Percentiles rank a stretch among this genome's conserved stretches.
These are phyloP conservation scores for Scortechinia acanthostroma DNA, from an alignment of 2,329 filamentous ascomycete genomes.

Conservation along the genomic window DNA sequence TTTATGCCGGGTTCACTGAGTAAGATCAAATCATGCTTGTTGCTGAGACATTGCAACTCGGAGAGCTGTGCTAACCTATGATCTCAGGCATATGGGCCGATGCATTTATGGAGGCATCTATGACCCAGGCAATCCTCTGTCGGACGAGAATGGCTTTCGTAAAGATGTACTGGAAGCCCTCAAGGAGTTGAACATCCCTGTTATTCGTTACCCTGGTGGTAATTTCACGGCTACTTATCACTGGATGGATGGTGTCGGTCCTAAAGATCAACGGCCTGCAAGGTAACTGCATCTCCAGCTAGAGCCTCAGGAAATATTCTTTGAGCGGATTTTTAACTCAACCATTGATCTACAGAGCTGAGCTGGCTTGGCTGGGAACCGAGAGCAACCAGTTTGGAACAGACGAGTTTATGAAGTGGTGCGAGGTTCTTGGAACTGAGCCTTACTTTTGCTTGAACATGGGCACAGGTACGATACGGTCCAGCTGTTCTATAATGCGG, in stretches of 20 bases:
- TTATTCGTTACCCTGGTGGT: conserved; percentile 74
- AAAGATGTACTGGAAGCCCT: conserved; percentile 72
- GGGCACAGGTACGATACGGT: conserved; percentile 67
- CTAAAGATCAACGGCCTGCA: conserved; percentile 57
- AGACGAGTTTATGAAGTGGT: conserved; percentile 82
- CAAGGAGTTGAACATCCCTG: conserved; percentile 67
- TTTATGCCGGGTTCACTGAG: conserved; percentile 82
- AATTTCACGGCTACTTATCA: conserved; percentile 83
- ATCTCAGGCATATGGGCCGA: conserved; percentile 80
- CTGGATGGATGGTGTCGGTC: conserved; percentile 77
- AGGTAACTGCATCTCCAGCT: conserved; percentile 22
- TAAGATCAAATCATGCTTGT: too few species aligned
- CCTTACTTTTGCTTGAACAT: conserved; percentile 78
- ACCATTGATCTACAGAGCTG: too few species aligned
- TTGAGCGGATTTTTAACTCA: neutral
- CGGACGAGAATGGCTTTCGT: conserved; percentile 69
- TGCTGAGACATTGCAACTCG: too few species aligned
- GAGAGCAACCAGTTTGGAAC: conserved; percentile 78
- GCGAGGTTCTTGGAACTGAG: conserved; percentile 64
- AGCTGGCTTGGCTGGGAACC: conserved; percentile 72
- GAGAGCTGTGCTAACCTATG: too few species aligned
- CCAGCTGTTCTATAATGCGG: conserved; percentile 6
- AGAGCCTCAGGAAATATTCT: too few species aligned
- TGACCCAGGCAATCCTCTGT: conserved; percentile 68
- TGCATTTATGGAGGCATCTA: conserved; percentile 85